Evolutionary conservation across 352 stramenopile genomes (phyloP), one percentile per base, ranked within the genome.

Genomic region (Globisporangium echinulatum): DNA sequence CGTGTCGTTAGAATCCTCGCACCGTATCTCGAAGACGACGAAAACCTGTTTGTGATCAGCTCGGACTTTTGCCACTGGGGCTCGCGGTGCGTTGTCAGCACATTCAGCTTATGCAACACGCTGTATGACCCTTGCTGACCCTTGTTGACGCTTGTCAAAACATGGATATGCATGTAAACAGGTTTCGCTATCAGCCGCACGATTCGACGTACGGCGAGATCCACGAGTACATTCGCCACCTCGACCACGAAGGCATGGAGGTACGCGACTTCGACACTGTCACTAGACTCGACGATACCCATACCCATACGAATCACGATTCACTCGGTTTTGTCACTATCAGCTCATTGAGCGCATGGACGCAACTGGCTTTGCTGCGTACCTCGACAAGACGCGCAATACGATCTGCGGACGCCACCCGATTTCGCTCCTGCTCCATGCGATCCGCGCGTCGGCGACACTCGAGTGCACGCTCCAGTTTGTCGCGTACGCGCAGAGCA

Each of bases 41-140:
- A 88, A 53, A 97, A 98, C 64, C 77, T 98, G 38, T 98, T 97
- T 58, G 83, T 99, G 13, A 84, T 99, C 67, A 98, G 92, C 70
- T 97, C 88, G 8, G 97, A 99, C 66, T 99, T 99, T 77, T 99
- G 95, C 62, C 97, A 99, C 69, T 99, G 96, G 92, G 94, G 94
- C 17, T 76, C 70, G 36, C 69, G 92, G 83, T 90, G 61, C 58
- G 36, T 15, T 0, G 19, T 25, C 33, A 10, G 11, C 11, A 38
- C 8, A 10, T 36, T 14, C 25, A 33, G 6, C 11, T 13, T 13
- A 14, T 7, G 7, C 42, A 46, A 3, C 42, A 46, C 42, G 25
- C 25, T 33, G 25, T 33, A 33, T 46, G 42, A 13, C 14, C 42
- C 9, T 13, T 15, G 42, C n/a, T 4, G 11, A 11, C 43, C 5